These are phyloP conservation scores for Mimosa pudica DNA, from an alignment of 306 rosid genomes.

Conservation along the genomic window DNA sequence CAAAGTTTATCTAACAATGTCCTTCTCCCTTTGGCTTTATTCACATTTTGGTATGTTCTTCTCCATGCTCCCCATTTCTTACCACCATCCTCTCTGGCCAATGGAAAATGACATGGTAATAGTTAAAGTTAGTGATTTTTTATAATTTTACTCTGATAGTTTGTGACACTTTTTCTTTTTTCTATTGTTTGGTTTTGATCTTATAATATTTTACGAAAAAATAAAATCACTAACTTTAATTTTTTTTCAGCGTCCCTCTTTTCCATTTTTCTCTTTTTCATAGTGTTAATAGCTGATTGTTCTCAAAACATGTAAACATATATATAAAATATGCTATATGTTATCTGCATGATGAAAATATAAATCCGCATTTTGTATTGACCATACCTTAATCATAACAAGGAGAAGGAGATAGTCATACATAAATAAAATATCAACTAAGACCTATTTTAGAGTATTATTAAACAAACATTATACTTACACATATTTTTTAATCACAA, in stretches of 20 bases:
- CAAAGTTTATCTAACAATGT: conserved; percentile 33
- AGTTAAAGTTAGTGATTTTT: background rate
- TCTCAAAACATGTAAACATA: too few relatives aligned
- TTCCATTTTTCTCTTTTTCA: too few relatives aligned
- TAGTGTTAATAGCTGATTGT: too few relatives aligned
- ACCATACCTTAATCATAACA: background rate
- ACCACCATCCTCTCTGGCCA: conserved; percentile 18
- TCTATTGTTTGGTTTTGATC: background rate
- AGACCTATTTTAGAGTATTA: background rate
- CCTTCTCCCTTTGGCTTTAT: background rate
- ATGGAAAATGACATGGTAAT: conserved; percentile 12
- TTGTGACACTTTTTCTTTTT: background rate
- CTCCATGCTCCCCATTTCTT: background rate
- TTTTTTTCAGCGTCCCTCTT: too few relatives aligned
- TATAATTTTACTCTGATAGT: background rate
- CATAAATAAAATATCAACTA: background rate
- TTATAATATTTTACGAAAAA: background rate
- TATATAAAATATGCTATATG: background rate
- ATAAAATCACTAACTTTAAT: too few relatives aligned
- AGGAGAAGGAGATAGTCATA: background rate
- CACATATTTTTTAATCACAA: background rate
- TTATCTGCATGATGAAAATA: too few relatives aligned
- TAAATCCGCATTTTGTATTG: background rate
- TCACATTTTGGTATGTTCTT: conserved; percentile 33
- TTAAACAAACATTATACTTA: background rate